Evolutionary conservation across 108 stramenopile genomes (phyloP).

Genomic region (Stephanodiscus minutulus): DNA sequence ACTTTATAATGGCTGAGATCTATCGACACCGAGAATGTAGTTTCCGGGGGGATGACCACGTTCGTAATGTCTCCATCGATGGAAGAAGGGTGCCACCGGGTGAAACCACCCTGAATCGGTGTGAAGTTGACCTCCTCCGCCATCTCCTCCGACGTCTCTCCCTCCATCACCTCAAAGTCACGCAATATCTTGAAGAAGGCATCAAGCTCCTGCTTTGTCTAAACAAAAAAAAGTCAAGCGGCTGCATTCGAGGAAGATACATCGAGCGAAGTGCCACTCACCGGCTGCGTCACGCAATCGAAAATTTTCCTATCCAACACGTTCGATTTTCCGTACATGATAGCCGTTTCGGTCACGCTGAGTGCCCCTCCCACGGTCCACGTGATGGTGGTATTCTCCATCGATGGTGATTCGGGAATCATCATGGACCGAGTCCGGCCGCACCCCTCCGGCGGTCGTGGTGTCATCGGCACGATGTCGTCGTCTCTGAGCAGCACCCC

Average conservation of each 20-base stretch:
- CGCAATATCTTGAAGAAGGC: constrained; percentile 39
- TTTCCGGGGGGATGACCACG: constrained; percentile 26
- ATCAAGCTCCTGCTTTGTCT: constrained; percentile 42
- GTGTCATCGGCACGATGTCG: constrained; percentile 48
- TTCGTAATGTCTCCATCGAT: not conserved
- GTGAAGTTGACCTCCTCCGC: constrained; percentile 36
- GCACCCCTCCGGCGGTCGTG: constrained; percentile 38
- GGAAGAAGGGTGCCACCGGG: constrained; percentile 43
- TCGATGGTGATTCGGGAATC: constrained; percentile 32
- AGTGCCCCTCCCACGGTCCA: constrained; percentile 88
- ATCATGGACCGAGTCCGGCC: constrained; percentile 27
- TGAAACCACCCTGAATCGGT: constrained; percentile 33
- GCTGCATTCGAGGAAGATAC: not conserved
- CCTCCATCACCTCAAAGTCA: constrained; percentile 42
- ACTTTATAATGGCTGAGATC: constrained; percentile 52
- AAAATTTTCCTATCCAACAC: constrained; percentile 46
- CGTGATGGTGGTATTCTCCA: constrained; percentile 47
- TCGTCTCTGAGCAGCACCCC: constrained; percentile 60
- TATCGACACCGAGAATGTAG: constrained; percentile 58
- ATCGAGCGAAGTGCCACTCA: not conserved
- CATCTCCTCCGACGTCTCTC: constrained; percentile 42
- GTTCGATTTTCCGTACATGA: constrained; percentile 75
- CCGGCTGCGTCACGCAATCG: constrained; percentile 61
- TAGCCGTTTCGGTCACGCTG: constrained; percentile 69
- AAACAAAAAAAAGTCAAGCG: not conserved